These are phyloP conservation scores for Pseudogymnoascus sp. DNA, from an alignment of 2,329 filamentous ascomycete genomes.

Conservation along the genomic window DNA sequence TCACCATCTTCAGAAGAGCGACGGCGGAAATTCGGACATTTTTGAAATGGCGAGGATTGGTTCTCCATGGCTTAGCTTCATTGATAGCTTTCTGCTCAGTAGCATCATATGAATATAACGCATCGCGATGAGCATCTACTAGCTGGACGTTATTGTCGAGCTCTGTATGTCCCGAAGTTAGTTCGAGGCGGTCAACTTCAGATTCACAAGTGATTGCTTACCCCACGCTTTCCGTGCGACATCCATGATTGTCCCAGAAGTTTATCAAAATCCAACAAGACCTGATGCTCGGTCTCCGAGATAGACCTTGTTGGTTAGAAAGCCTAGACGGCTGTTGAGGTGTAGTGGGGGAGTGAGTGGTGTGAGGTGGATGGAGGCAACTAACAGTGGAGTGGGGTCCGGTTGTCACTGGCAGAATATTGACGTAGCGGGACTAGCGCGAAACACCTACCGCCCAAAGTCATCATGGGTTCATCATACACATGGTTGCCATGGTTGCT, in stretches of 20 bases:
- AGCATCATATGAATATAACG: slow-evolving; percentile 76
- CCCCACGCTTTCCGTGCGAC: slow-evolving; percentile 54
- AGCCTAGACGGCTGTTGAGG: background rate
- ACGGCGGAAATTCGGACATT: slow-evolving; percentile 87
- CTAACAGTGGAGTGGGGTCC: background rate
- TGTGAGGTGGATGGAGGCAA: background rate
- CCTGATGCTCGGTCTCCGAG: background rate
- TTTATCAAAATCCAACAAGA: background rate
- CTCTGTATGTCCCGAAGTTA: slow-evolving; percentile 47
- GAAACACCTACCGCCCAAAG: slow-evolving; percentile 4
- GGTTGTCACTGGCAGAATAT: background rate
- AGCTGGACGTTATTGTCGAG: slow-evolving; percentile 78
- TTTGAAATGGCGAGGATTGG: slow-evolving; percentile 82
- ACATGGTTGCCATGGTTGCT: slow-evolving; percentile 6
- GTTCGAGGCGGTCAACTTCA: slow-evolving; percentile 15
- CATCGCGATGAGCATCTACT: slow-evolving; percentile 79
- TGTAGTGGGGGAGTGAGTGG: background rate
- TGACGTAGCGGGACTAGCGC: background rate
- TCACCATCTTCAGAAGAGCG: slow-evolving; percentile 96
- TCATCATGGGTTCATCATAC: slow-evolving; percentile 1
- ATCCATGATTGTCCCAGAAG: slow-evolving; percentile 35
- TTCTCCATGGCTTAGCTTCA: slow-evolving; percentile 63
- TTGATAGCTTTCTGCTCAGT: slow-evolving; percentile 59
- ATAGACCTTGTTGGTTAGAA: background rate
- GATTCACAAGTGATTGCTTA: slow-evolving; percentile 28